Evolutionary conservation across 352 stramenopile genomes (phyloP).

Genomic region (Phytophthora pistaciae): DNA sequence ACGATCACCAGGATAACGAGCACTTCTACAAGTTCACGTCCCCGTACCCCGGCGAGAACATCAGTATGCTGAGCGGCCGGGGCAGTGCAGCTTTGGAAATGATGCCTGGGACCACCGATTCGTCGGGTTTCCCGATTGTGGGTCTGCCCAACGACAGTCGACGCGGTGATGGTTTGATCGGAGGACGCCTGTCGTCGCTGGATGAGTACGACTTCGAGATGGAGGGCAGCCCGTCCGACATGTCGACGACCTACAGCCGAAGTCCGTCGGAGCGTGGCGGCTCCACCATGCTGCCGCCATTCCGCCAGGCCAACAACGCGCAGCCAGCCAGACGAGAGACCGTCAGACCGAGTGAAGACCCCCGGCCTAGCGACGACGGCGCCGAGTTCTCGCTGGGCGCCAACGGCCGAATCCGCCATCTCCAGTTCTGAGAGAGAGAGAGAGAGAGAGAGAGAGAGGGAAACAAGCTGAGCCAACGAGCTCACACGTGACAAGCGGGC

Average conservation of each 20-base stretch:
- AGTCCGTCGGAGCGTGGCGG: conserved; percentile 30
- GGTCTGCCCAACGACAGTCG: conserved; percentile 44
- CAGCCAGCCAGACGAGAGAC: conserved; percentile 62
- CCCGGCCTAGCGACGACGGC: conserved; percentile 37
- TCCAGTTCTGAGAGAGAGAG: conserved; percentile 23
- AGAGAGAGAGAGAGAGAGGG: background rate
- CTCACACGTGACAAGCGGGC: conserved; percentile 17
- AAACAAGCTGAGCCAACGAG: background rate
- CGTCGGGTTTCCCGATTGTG: conserved; percentile 39
- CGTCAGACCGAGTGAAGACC: conserved; percentile 43
- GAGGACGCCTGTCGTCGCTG: conserved; percentile 68
- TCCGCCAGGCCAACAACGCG: conserved; percentile 46
- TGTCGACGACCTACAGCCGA: conserved; percentile 49
- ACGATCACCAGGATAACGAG: conserved; percentile 42
- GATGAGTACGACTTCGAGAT: conserved; percentile 67
- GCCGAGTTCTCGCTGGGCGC: conserved; percentile 43
- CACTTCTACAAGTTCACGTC: conserved; percentile 62
- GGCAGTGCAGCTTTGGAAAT: conserved; percentile 40
- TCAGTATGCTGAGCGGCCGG: conserved; percentile 38
- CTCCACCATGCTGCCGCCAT: conserved; percentile 56
- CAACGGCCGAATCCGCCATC: conserved; percentile 32
- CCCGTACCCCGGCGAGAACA: conserved; percentile 43
- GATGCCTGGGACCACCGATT: conserved; percentile 30
- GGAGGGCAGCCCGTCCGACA: conserved; percentile 40
- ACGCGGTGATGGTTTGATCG: conserved; percentile 42